Evolutionary conservation across 768 basidiomycete genomes (phyloP), one percentile per base, ranked within the genome.

Genomic region (Termitomyces sp.): DNA sequence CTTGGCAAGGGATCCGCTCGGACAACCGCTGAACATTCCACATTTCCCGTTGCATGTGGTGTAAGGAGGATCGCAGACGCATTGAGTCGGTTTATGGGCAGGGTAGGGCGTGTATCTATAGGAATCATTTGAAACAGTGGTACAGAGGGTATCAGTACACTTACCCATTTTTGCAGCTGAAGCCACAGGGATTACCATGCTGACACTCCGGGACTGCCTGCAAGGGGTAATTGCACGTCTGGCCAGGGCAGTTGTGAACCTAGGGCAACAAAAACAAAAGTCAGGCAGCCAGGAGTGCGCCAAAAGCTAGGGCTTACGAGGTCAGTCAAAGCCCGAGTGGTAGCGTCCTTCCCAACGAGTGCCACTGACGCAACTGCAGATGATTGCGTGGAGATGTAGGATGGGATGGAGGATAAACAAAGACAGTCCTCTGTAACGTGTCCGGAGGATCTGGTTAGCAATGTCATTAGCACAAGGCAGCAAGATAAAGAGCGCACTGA

Each of bases 1-100:
- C 61, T 74, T 74, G 59, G 59, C 61, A 19, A 56, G 17, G 16
- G 67, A 59, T 25, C 64, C 65, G 52, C 72, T 75, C 1, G 74
- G 69, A 59, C 73, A 76, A 4, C 61, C 68, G 1, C 62, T 60
- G 63, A 59, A 70, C 32, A 63, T 40, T 12, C 74, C 75, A 54
- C 80, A 83, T 40, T 73, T 64, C n/a, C 78, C 80, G 54, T 81
- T 81, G 65, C 81, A 83, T 50, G 75, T 70, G 3, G 61, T 72
- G 53, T 66, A 66, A 1, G 80, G 80, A 40, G 65, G 53, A 3
- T 62, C 47, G 67, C 81, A 82, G 21, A 73, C 65, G 61, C 81
- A 82, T 14, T 67, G 54, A 1, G 66, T 75, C 9, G 78, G 75
- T 19, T 68, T 53, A 7, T 44, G 34, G n/a, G 62, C 25, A 3